phyloP scores from a whole-genome alignment of 192 early-diverging fungal genomes.

The Pecoramyces ruminantium region DNA sequence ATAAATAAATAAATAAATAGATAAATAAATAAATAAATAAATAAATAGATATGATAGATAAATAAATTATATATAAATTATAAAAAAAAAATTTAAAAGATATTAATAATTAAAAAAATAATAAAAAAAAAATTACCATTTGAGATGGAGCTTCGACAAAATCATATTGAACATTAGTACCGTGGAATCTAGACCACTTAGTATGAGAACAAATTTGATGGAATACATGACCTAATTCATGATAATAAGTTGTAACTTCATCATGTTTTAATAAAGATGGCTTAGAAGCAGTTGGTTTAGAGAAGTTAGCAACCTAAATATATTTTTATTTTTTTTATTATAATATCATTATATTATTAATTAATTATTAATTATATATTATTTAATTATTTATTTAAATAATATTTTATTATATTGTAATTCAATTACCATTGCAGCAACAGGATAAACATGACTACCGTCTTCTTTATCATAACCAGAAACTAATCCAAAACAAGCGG shows the following conservation, averaged over 20 bases:
- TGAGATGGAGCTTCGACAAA: constrained; percentile 81
- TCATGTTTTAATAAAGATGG: constrained; percentile 64
- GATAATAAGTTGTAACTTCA: constrained; percentile 69
- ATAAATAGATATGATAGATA: too few species aligned
- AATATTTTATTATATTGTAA: too few species aligned
- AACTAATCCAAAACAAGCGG: constrained; percentile 64
- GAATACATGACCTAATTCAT: constrained; percentile 55
- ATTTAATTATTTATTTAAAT: too few species aligned
- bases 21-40: too few species aligned
- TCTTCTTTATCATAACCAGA: constrained; percentile 36
- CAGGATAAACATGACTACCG: constrained; percentile 35
- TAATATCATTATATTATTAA: too few species aligned
- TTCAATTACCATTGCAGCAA: constrained; percentile 59
- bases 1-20: too few species aligned
- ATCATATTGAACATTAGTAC: constrained; percentile 57
- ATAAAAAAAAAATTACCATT: constrained; percentile 30
- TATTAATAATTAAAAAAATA: too few species aligned
- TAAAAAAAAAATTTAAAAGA: too few species aligned
- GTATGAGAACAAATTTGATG: constrained; percentile 44
- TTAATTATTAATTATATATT: too few species aligned
- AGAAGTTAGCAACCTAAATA: neutral
- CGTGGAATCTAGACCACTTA: constrained; percentile 58
- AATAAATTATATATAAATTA: too few species aligned
- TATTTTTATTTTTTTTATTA: constrained; percentile 40
- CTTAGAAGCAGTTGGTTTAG: constrained; percentile 24